phyloP scores from a whole-genome alignment of 2,329 filamentous ascomycete genomes.

The Coniochaeta prunicola region DNA sequence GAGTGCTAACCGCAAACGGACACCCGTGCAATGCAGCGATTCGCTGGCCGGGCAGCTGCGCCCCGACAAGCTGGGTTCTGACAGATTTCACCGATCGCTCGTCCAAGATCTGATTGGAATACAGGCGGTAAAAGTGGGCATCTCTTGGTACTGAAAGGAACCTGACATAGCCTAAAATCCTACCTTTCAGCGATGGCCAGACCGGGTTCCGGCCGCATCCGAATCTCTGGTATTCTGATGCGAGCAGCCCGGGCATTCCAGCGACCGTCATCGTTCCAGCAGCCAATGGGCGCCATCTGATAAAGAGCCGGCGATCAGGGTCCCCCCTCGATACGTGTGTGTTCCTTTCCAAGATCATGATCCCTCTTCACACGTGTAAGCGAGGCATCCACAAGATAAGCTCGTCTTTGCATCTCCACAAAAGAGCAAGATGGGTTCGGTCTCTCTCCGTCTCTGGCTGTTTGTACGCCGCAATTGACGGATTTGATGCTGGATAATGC shows the following conservation, averaged over 20 bases:
- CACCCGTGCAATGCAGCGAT: neutral
- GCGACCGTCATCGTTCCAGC: neutral
- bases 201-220: neutral
- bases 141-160: no score
- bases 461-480: no score
- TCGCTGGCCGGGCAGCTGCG: neutral
- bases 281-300: neutral
- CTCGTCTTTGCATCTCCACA: neutral
- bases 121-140: neutral
- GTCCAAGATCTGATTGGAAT: neutral
- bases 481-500: no score
- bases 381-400: neutral
- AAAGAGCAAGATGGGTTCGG: neutral
- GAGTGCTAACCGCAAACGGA: slow-evolving; percentile 2
- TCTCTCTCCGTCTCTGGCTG: neutral
- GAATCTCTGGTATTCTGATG: neutral
- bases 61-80: neutral
- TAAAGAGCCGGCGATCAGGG: neutral
- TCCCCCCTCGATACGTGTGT: neutral
- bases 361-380: neutral
- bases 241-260: neutral
- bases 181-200: neutral
- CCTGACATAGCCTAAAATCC: no score
- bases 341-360: neutral
- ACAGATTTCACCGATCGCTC: neutral